A percentile compares a stretch with the other conserved stretches of the same genome.
Evolutionary conservation across 345 rosid species (phyloP).

Genomic region (Gossypium mustelinum): DNA sequence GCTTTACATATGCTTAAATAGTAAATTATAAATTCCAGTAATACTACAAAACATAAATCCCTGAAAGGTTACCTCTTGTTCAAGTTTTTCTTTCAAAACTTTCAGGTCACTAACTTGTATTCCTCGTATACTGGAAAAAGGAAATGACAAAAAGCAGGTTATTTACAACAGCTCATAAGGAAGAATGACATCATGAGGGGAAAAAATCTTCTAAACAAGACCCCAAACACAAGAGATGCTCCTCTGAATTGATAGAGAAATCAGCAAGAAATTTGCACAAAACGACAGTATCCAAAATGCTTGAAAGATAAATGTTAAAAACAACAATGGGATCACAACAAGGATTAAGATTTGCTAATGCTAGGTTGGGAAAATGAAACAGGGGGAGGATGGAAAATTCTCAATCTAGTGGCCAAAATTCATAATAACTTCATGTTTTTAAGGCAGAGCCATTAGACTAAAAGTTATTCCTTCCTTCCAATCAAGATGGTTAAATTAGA

Average conservation of each 20-base stretch:
- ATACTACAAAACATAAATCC: slow-evolving; percentile 5
- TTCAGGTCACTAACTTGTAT: slow-evolving; percentile 66
- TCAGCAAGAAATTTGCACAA: background rate
- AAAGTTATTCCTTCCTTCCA: background rate
- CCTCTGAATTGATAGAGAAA: background rate
- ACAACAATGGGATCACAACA: background rate
- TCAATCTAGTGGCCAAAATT: background rate
- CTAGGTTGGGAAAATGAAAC: background rate
- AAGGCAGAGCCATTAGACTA: background rate
- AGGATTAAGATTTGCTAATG: background rate
- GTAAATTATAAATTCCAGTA: background rate
- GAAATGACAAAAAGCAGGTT: background rate
- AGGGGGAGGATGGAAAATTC: background rate
- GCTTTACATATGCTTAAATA: background rate
- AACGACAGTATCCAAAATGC: background rate
- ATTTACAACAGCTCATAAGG: background rate
- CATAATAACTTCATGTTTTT: background rate
- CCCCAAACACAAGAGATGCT: background rate
- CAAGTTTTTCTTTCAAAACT: slow-evolving; percentile 76
- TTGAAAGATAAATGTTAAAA: background rate
- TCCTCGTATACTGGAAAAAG: slow-evolving; percentile 67
- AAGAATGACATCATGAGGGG: background rate
- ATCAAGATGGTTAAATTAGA: background rate
- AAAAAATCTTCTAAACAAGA: background rate
- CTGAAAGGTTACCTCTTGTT: slow-evolving; percentile 62